Percentiles rank a stretch among this genome's conserved stretches.
Conservation (phyloP, 768 basidiomycete genomes). For the Phylloporus scabripes region DNA sequence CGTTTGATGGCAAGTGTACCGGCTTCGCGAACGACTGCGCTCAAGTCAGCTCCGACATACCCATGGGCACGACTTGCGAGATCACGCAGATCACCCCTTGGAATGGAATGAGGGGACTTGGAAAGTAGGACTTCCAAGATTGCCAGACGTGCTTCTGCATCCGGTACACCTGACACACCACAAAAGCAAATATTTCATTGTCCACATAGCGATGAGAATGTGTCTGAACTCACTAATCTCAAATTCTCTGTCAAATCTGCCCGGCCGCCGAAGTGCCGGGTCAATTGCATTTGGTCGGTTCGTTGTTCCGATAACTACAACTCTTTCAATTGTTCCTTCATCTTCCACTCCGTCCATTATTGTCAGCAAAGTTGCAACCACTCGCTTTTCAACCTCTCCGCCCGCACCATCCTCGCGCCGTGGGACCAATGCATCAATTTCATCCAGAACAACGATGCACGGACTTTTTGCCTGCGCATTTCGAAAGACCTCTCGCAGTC, state of each 20-base stretch:
- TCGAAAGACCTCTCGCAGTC: conserved; percentile 82
- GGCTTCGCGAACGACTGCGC: conserved; percentile 87
- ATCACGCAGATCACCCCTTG: conserved; percentile 50
- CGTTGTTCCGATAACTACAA: conserved; percentile 95
- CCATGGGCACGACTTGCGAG: conserved; percentile 85
- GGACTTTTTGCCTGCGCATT: conserved; percentile 79
- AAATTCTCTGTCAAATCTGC: conserved; percentile 90
- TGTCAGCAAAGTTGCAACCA: conserved; percentile 92
- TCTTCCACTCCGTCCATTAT: conserved; percentile 88
- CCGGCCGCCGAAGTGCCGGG: conserved; percentile 84
- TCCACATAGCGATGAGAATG: conserved; percentile 1
- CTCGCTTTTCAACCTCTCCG: conserved; percentile 93
- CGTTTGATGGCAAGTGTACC: conserved; percentile 89
- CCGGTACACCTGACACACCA: conserved; percentile 67
- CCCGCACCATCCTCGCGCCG: conserved; percentile 83
- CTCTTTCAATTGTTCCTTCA: conserved; percentile 41
- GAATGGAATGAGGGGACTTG: conserved; percentile 73
- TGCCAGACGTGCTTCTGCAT: conserved; percentile 73
- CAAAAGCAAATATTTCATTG: not conserved
- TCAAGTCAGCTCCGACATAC: conserved; percentile 94
- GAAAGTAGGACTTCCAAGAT: conserved; percentile 83
- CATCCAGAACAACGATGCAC: conserved; percentile 92
- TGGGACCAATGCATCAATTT: conserved; percentile 93
- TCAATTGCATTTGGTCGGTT: conserved; percentile 95
- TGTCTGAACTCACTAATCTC: conserved; percentile 66